Percentiles rank a stretch among this genome's conserved stretches.
Evolutionary conservation across 1,139 yeast species (phyloP).

Genomic region (Candida sp.): DNA sequence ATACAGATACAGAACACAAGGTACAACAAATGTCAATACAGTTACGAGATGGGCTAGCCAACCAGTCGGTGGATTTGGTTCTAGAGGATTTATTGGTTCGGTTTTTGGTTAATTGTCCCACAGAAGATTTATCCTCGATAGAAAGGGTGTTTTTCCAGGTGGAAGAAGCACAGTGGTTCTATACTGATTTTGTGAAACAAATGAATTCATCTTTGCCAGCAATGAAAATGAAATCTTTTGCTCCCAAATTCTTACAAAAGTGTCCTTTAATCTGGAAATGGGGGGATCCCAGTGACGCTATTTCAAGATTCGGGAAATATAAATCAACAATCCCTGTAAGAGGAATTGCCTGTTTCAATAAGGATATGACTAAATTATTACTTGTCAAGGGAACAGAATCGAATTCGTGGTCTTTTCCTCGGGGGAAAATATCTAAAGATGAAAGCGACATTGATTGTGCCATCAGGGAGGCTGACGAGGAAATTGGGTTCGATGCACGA

Average conservation of each 20-base stretch:
- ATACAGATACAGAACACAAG: background rate
- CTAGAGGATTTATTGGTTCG: conserved; percentile 87
- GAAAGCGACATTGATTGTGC: conserved; percentile 93
- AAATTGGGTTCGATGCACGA: conserved; percentile 84
- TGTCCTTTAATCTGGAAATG: conserved; percentile 90
- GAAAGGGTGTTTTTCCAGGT: conserved; percentile 91
- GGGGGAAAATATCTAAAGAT: conserved; percentile 94
- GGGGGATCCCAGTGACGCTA: conserved; percentile 75
- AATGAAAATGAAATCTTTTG: conserved; percentile 78
- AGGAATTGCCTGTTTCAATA: conserved; percentile 88
- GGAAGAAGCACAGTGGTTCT: conserved; percentile 99
- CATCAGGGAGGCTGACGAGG: conserved; percentile 90
- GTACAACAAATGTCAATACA: conserved; percentile 45
- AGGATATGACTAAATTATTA: conserved; percentile 64
- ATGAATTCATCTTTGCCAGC: conserved; percentile 75
- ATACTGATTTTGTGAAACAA: conserved; percentile 77
- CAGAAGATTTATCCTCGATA: conserved; percentile 80
- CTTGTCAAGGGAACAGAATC: conserved; percentile 87
- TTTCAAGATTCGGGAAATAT: conserved; percentile 75
- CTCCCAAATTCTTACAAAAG: conserved; percentile 64
- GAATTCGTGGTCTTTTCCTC: conserved; percentile 91
- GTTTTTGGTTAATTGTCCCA: conserved; percentile 88
- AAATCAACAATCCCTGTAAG: conserved; percentile 93
- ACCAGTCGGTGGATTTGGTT: conserved; percentile 67
- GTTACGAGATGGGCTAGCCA: conserved; percentile 52